Percentiles rank a stretch among this genome's conserved stretches.
Evolutionary conservation across 2,329 filamentous ascomycete genomes (phyloP).

Genomic region (Dactylella cylindrospora): DNA sequence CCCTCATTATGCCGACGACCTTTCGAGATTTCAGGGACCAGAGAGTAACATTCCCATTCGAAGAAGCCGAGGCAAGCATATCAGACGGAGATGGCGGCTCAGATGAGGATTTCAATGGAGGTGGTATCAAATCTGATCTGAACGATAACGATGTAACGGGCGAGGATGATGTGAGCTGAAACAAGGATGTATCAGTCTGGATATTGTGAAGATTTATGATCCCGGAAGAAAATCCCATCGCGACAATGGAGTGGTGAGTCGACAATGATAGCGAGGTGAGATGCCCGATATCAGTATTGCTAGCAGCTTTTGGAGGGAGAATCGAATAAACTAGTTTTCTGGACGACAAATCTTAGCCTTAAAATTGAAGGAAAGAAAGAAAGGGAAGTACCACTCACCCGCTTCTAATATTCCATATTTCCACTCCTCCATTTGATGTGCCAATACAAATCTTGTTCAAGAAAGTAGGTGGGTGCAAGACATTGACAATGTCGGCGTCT

Average conservation of each 20-base stretch:
- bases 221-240: slow-evolving; percentile 81
- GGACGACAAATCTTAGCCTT: slow-evolving; percentile 13
- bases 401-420: slow-evolving; percentile 96
- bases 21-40: slow-evolving; percentile 93
- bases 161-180: slow-evolving; percentile 61
- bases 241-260: slow-evolving; percentile 79
- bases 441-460: slow-evolving; percentile 94
- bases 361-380: neutral
- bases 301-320: slow-evolving; percentile 65
- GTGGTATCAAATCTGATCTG: slow-evolving; percentile 65
- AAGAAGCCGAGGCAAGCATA: slow-evolving; percentile 82
- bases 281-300: slow-evolving; percentile 62
- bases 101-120: slow-evolving; percentile 30
- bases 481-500: slow-evolving; percentile 45
- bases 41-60: slow-evolving; percentile 84
- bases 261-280: slow-evolving; percentile 86
- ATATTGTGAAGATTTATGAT: slow-evolving; percentile 79
- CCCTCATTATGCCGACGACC: slow-evolving; percentile 80
- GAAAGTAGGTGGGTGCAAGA: slow-evolving; percentile 59
- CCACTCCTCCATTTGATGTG: slow-evolving; percentile 80
- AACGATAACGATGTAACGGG: slow-evolving; percentile 80
- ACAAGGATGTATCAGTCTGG: slow-evolving; percentile 70
- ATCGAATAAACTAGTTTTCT: slow-evolving; percentile 86
- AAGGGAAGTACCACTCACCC: slow-evolving; percentile 52
- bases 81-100: slow-evolving; percentile 44